Conservation (phyloP, 495 filamentous ascomycete genomes). For the Bacidia rubella region DNA sequence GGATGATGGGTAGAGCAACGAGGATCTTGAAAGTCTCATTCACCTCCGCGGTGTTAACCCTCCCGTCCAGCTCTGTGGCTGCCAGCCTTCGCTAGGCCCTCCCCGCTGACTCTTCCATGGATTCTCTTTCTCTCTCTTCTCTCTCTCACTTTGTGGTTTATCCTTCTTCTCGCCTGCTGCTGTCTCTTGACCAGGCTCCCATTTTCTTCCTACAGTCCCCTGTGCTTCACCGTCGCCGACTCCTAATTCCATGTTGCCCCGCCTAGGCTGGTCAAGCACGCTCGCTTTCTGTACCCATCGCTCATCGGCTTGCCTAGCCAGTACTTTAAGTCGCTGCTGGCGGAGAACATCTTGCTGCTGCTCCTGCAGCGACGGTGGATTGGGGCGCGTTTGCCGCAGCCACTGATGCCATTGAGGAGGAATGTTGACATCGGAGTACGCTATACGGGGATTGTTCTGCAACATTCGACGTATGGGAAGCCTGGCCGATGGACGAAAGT, state of each 20-base stretch:
- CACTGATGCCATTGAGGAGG: constrained; percentile 82
- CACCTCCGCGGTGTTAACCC: background rate
- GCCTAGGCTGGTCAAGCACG: constrained; percentile 41
- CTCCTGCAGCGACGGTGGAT: constrained; percentile 61
- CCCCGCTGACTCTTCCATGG: constrained; percentile 47
- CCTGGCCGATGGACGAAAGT: constrained; percentile 57
- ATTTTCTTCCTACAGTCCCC: constrained; percentile 16
- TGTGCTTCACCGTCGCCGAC: constrained; percentile 20
- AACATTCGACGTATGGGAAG: constrained; percentile 52
- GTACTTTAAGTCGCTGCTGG: constrained; percentile 52
- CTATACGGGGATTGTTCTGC: constrained; percentile 43
- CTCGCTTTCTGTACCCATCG: constrained; percentile 71
- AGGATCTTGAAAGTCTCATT: too few relatives aligned
- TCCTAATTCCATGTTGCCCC: constrained; percentile 20
- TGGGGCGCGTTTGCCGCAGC: constrained; percentile 67
- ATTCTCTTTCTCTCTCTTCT: constrained; percentile 20
- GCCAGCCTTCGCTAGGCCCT: constrained; percentile 39
- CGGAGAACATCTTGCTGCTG: constrained; percentile 56
- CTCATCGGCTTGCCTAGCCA: constrained; percentile 69
- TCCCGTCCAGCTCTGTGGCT: constrained; percentile 55
- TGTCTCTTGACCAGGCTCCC: constrained; percentile 11
- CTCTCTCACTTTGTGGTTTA: constrained; percentile 14
- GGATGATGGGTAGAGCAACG: too few relatives aligned
- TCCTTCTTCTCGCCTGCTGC: constrained; percentile 13
- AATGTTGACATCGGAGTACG: constrained; percentile 55